A percentile compares a stretch with the other conserved stretches of the same genome.
Conservation (phyloP, 2,329 filamentous ascomycete species). For the Alternaria longipes region DNA sequence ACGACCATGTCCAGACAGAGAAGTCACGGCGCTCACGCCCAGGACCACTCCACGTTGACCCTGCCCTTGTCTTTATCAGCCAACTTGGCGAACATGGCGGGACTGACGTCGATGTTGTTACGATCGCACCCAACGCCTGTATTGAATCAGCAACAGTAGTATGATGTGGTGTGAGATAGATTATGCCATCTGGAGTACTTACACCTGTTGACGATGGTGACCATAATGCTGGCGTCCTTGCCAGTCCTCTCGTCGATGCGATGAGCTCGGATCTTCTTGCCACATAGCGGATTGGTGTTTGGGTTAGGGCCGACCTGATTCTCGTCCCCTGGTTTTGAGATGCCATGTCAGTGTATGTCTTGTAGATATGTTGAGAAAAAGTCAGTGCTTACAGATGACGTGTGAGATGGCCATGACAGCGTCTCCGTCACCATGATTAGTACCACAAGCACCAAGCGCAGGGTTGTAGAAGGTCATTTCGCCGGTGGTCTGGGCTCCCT, state of each 20-base stretch:
- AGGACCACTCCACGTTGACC: conserved; percentile 61
- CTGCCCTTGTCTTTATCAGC: conserved; percentile 58
- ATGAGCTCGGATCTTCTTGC: conserved; percentile 69
- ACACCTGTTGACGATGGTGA: conserved; percentile 76
- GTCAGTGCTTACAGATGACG: conserved; percentile 57
- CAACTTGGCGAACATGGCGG: conserved; percentile 58
- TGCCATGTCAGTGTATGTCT: conserved; percentile 1
- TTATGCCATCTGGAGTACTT: conserved; percentile 17
- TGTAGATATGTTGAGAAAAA: background rate
- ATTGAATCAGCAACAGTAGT: conserved; percentile 22
- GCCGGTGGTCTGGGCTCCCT: conserved; percentile 63
- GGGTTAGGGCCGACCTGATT: conserved; percentile 59
- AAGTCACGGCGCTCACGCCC: conserved; percentile 49
- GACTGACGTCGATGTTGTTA: conserved; percentile 61
- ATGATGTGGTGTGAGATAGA: background rate
- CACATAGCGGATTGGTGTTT: conserved; percentile 74
- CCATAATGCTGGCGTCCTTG: conserved; percentile 62
- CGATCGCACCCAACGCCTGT: conserved; percentile 58
- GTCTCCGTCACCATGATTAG: conserved; percentile 63
- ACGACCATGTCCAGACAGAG: background rate
- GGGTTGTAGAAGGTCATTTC: conserved; percentile 76
- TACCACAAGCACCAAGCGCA: conserved; percentile 74
- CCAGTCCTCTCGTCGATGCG: conserved; percentile 57
- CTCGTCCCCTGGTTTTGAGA: conserved; percentile 60
- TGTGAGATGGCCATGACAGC: conserved; percentile 73